phyloP scores from a whole-genome alignment of 1,284 basidiomycete genomes.

The Golubevia sp. region DNA sequence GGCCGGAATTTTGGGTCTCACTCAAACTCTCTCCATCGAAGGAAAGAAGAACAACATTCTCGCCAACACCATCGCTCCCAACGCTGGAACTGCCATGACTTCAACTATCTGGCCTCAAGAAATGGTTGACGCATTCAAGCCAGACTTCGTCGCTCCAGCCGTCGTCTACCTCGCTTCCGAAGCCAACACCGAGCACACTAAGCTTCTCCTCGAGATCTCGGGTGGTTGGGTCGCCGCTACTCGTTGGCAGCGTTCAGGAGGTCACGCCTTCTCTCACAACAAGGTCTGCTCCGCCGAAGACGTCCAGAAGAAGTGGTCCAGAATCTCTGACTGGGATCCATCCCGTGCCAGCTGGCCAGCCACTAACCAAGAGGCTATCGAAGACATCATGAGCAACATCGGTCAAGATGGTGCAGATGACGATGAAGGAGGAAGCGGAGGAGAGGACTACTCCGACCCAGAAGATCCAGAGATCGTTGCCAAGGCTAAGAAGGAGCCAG shows the following conservation, averaged over 20 bases:
- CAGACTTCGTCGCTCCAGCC: conserved; percentile 86
- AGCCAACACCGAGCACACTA: conserved; percentile 75
- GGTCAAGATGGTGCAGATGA: conserved; percentile 29
- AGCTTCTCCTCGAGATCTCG: conserved; percentile 82
- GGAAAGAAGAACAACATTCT: conserved; percentile 85
- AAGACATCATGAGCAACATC: conserved; percentile 53
- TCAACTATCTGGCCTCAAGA: conserved; percentile 75
- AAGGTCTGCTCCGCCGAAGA: conserved; percentile 47
- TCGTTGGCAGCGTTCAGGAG: conserved; percentile 89
- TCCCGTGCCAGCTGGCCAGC: conserved; percentile 55
- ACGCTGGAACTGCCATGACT: conserved; percentile 70
- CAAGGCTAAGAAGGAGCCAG: conserved; percentile 74
- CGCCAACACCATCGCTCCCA: conserved; percentile 87
- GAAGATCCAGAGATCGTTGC: conserved; percentile 84
- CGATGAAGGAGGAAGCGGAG: conserved; percentile 22
- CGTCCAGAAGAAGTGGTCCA: conserved; percentile 46
- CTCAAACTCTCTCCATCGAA: conserved; percentile 86
- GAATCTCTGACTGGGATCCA: conserved; percentile 54
- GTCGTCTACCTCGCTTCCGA: conserved; percentile 89
- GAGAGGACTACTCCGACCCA: conserved; percentile 70
- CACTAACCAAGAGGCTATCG: conserved; percentile 21
- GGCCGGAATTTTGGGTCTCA: conserved; percentile 87
- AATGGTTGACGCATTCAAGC: conserved; percentile 94
- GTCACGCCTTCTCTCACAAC: conserved; percentile 63
- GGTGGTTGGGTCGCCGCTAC: conserved; percentile 92